A percentile compares a stretch with the other conserved stretches of the same genome.
Conservation (phyloP, 2,329 filamentous ascomycete species). For the Exophiala bonariae region DNA sequence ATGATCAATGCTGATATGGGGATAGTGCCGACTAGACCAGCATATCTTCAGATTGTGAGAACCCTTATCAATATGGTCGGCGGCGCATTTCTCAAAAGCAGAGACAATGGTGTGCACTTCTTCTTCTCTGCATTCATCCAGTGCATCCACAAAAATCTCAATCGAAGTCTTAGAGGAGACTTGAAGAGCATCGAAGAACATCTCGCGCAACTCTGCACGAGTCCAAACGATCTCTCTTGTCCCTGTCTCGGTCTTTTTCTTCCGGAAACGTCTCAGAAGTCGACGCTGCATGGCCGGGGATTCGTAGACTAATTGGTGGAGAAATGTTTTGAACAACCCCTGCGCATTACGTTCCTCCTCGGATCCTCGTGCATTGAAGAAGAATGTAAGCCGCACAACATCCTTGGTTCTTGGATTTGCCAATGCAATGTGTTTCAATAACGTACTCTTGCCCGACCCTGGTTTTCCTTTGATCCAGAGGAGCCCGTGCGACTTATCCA, state of each 20-base stretch:
- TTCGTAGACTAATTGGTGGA: constrained; percentile 23
- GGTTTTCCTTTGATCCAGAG: constrained; percentile 43
- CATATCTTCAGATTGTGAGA: constrained; percentile 33
- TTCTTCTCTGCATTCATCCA: constrained; percentile 46
- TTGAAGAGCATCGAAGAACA: constrained; percentile 9
- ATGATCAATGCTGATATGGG: constrained; percentile 36
- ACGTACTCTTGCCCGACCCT: constrained; percentile 43
- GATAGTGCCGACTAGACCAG: constrained; percentile 48
- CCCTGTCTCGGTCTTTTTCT: neutral
- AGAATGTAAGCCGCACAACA: constrained; percentile 42
- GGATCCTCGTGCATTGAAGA: constrained; percentile 50
- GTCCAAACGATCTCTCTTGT: no score
- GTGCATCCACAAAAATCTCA: constrained; percentile 39
- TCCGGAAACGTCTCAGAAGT: constrained; percentile 1
- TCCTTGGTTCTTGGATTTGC: constrained; percentile 14
- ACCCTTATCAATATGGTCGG: constrained; percentile 6
- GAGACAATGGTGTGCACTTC: constrained; percentile 38
- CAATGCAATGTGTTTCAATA: constrained; percentile 44
- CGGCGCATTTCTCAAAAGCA: constrained; percentile 31
- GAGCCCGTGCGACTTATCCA: constrained; percentile 30
- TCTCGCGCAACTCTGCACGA: constrained; percentile 12
- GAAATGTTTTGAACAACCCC: constrained; percentile 23
- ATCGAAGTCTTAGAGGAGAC: no score
- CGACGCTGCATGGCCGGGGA: constrained; percentile 12
- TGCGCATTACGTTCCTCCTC: constrained; percentile 1